Evolutionary conservation across 805 yeast species (phyloP), one percentile per base, ranked within the genome.

Genomic region (Candida taoyuanica): DNA sequence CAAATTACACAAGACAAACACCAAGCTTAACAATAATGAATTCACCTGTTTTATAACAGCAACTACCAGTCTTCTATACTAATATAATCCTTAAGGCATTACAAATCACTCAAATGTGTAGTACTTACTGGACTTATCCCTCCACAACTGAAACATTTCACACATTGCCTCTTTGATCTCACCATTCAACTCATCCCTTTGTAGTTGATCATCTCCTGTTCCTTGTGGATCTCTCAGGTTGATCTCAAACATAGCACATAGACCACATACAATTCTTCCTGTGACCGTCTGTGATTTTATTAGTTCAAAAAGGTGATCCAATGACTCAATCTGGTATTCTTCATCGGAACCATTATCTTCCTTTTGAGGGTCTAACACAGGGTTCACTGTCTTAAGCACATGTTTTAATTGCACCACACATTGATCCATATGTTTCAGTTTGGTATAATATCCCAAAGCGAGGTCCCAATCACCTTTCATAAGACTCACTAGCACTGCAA

Each of bases 1-100:
- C 3, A 76, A 74, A 52, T 54, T 81, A 34, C 48, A 61, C 31
- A 73, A 71, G 31, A 76, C 86, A 1, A 81, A 79, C 47, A 55
- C 58, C 19, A 60, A 71, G 30, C 64, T 82, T 53, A 42, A 49
- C 13, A 53, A 58, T n/a, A n/a, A n/a, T n/a, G n/a, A n/a, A n/a
- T n/a, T n/a, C n/a, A n/a, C n/a, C n/a, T n/a, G n/a, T n/a, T n/a
- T n/a, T n/a, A n/a, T n/a, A n/a, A n/a, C n/a, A n/a, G n/a, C n/a
- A n/a, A n/a, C n/a, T n/a, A n/a, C n/a, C n/a, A n/a, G n/a, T n/a
- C n/a, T n/a, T n/a, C n/a, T n/a, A n/a, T n/a, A n/a, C n/a, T n/a
- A n/a, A n/a, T n/a, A n/a, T n/a, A n/a, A n/a, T n/a, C n/a, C n/a
- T n/a, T n/a, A n/a, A n/a, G n/a, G n/a, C n/a, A n/a, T n/a, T n/a